phyloP scores from a whole-genome alignment of 108 stramenopile genomes.

The Craspedostauros australis region DNA sequence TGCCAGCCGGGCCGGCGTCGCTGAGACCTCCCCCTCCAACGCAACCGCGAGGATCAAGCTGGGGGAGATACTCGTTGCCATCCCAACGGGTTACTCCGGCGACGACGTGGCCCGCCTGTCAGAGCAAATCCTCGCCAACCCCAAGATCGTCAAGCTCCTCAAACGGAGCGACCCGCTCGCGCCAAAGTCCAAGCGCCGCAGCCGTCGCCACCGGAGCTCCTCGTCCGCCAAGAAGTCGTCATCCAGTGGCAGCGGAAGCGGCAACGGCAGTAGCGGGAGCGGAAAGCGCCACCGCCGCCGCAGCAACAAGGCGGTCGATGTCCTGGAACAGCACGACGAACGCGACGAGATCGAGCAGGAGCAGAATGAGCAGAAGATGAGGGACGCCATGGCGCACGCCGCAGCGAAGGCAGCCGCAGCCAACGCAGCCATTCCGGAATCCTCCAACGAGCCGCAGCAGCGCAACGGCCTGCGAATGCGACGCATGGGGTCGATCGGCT shows the following conservation, averaged over 20 bases:
- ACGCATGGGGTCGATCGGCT: too few relatives aligned
- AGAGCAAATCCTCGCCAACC: constrained; percentile 42
- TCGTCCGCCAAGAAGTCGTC: too few relatives aligned
- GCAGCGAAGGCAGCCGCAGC: constrained; percentile 29
- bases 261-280: too few relatives aligned
- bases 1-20: constrained; percentile 11
- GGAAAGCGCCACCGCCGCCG: too few relatives aligned
- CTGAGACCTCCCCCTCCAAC: too few relatives aligned
- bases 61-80: constrained; percentile 56
- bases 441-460: too few relatives aligned
- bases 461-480: too few relatives aligned
- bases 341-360: constrained; percentile 14
- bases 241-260: too few relatives aligned
- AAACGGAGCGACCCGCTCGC: constrained; percentile 37
- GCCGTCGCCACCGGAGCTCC: background rate
- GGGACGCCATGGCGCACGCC: constrained; percentile 27
- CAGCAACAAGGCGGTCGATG: constrained; percentile 13
- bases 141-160: constrained; percentile 41
- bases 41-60: constrained; percentile 32
- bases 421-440: constrained; percentile 22
- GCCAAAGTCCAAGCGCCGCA: constrained; percentile 14
- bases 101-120: constrained; percentile 19
- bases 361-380: constrained; percentile 20
- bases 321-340: constrained; percentile 29
- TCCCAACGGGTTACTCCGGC: constrained; percentile 39